phyloP scores from a whole-genome alignment of 768 basidiomycete genomes.

The Russula compacta region DNA sequence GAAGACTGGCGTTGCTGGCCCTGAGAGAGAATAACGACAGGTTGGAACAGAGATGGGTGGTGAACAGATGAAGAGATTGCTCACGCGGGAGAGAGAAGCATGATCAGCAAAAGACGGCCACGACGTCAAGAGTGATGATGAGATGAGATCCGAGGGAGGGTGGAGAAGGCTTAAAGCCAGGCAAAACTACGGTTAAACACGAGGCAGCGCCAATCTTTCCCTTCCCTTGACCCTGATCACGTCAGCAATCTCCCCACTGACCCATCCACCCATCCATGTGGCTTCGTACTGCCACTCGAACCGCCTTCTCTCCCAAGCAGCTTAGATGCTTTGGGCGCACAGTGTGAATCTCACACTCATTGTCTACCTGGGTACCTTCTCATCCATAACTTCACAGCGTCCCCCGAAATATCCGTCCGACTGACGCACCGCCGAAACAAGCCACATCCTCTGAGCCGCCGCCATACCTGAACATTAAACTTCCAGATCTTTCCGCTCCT shows the following conservation, averaged over 20 bases:
- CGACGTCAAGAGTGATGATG: conserved; percentile 4
- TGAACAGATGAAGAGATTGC: conserved; percentile 23
- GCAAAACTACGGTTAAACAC: conserved; percentile 8
- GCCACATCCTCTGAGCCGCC: conserved; percentile 16
- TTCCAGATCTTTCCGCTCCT: conserved; percentile 48
- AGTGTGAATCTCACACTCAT: neutral
- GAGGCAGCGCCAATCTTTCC: conserved; percentile 9
- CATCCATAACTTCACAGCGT: neutral
- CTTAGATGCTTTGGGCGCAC: neutral
- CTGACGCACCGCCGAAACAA: conserved; percentile 13
- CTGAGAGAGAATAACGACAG: conserved; percentile 38
- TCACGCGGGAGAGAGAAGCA: conserved; percentile 81
- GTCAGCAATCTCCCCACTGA: too few relatives aligned
- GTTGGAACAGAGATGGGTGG: conserved; percentile 23
- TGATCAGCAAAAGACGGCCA: conserved; percentile 26
- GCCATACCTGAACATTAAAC: conserved; percentile 38
- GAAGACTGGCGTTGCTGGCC: conserved; percentile 55
- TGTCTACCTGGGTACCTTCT: neutral
- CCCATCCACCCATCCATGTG: too few relatives aligned
- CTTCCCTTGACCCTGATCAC: neutral
- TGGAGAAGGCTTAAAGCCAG: conserved; percentile 9
- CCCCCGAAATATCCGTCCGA: neutral
- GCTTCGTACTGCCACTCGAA: neutral
- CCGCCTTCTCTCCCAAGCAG: neutral
- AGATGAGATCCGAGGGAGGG: conserved; percentile 1